Evolutionary conservation across 2,329 filamentous ascomycete species (phyloP).

Genomic region (Emmonsia crescens): DNA sequence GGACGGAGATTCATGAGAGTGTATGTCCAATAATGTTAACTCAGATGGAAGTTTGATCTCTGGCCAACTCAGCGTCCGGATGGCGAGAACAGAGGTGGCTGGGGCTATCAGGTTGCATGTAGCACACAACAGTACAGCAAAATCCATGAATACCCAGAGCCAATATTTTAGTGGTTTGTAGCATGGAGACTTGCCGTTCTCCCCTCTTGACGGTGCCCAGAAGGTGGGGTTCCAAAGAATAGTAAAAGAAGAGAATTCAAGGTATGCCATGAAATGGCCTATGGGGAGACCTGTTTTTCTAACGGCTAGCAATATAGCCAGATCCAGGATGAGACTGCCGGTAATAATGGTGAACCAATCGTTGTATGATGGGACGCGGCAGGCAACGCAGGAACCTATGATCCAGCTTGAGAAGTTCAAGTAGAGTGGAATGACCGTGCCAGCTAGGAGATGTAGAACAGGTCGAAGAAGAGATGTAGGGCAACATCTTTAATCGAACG

Average conservation of each 20-base stretch:
- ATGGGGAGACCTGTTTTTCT: constrained; percentile 18
- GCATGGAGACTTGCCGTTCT: constrained; percentile 3
- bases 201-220: constrained; percentile 1
- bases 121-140: constrained; percentile 13
- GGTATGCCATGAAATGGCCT: constrained; percentile 19
- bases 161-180: constrained; percentile 3
- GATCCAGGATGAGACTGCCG: constrained; percentile 18
- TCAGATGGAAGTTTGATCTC: constrained; percentile 5
- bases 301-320: constrained; percentile 12
- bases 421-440: constrained; percentile 17
- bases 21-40: not conserved
- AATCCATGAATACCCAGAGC: constrained; percentile 12
- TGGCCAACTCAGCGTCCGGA: constrained; percentile 19
- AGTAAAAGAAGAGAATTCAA: constrained; percentile 18
- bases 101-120: constrained; percentile 24
- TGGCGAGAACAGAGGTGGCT: constrained; percentile 18
- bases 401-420: constrained; percentile 18
- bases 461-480: not conserved
- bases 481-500: not conserved
- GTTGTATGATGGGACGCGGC: constrained; percentile 16
- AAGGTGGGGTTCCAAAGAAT: constrained; percentile 12
- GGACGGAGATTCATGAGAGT: not conserved
- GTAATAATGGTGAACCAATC: constrained; percentile 22
- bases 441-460: constrained; percentile 19
- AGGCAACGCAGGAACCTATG: constrained; percentile 22